Conservation (phyloP, 164 flowering plant species). For the Tetracentron sinense region DNA sequence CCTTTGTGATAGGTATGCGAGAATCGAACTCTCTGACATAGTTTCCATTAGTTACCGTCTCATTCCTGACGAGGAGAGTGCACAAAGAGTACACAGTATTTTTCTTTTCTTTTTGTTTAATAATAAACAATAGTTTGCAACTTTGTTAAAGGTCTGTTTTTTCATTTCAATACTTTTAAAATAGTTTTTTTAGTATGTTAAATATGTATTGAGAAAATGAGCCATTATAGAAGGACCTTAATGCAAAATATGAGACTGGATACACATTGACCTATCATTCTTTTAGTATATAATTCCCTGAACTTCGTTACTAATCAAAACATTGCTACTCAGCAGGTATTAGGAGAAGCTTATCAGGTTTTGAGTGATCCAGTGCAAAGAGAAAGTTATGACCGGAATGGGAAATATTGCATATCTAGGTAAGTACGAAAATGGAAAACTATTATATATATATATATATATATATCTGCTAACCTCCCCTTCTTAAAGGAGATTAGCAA, state of each 20-base stretch:
- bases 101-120: not conserved
- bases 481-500: too few relatives aligned
- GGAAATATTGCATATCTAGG: conserved; percentile 69
- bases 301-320: not conserved
- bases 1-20: not conserved
- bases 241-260: not conserved
- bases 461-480: not conserved
- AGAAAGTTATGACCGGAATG: conserved; percentile 76
- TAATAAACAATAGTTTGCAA: not conserved
- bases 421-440: conserved; percentile 17
- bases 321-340: conserved; percentile 35
- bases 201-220: not conserved
- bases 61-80: not conserved
- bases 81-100: too few relatives aligned
- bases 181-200: not conserved
- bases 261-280: not conserved
- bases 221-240: not conserved
- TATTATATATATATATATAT: not conserved
- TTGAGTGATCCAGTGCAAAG: conserved; percentile 84
- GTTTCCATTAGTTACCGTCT: not conserved
- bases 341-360: conserved; percentile 95
- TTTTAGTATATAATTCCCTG: not conserved
- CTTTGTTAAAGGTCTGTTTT: not conserved
- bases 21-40: not conserved
- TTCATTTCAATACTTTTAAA: too few relatives aligned